Conservation (phyloP, 441 rosid genomes). For the Croton setiger region DNA sequence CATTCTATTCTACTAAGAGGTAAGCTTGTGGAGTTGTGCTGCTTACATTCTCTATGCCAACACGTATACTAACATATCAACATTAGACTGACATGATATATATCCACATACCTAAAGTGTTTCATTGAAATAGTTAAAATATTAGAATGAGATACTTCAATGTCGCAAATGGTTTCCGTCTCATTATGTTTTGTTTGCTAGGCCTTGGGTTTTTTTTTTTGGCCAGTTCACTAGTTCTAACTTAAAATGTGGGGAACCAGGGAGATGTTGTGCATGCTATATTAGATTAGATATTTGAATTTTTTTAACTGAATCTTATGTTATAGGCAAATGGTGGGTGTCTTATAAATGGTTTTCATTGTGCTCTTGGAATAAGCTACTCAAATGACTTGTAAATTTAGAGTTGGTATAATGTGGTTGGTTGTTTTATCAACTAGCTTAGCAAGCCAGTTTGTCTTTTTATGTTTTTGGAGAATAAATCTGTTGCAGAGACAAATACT, state of each 20-base stretch:
- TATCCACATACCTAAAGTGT: background rate
- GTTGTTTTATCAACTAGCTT: background rate
- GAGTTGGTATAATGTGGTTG: constrained; percentile 1
- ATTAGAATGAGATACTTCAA: background rate
- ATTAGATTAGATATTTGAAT: background rate
- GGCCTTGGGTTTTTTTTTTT: background rate
- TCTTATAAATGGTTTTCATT: background rate
- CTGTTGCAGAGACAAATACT: background rate
- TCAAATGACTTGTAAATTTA: background rate
- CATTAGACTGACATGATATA: background rate
- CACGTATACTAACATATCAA: background rate
- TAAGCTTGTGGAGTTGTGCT: background rate
- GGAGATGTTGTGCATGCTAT: background rate
- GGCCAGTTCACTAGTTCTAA: background rate
- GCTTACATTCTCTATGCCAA: background rate
- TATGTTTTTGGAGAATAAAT: background rate
- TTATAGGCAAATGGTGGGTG: background rate
- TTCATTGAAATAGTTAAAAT: background rate
- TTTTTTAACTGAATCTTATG: background rate
- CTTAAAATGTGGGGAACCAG: background rate
- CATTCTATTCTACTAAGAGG: background rate
- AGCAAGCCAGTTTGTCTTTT: background rate
- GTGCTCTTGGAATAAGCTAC: background rate
- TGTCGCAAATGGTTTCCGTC: background rate
- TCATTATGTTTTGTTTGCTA: background rate